Evolutionary conservation across 495 filamentous ascomycete species (phyloP).

Genomic region (Aspergillus bridgeri): DNA sequence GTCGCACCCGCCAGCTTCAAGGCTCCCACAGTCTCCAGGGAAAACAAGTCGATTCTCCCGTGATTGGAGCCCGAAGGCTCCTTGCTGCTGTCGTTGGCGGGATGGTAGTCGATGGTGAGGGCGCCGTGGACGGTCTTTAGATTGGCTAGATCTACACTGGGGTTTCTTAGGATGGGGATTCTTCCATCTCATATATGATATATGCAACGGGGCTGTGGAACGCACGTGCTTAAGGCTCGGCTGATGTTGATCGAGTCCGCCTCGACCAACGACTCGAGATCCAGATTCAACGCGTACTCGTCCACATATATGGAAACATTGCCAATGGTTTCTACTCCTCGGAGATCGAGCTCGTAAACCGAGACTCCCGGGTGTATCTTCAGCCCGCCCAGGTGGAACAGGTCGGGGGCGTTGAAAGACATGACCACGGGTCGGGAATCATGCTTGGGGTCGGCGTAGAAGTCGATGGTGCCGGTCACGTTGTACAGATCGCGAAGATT

Average conservation of each 20-base stretch:
- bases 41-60: background rate
- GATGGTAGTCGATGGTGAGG: background rate
- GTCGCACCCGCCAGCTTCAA: background rate
- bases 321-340: background rate
- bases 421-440: background rate
- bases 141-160: background rate
- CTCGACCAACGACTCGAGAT: background rate
- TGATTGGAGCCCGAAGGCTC: background rate
- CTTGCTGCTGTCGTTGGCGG: background rate
- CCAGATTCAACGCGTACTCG: background rate
- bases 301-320: background rate
- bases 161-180: background rate
- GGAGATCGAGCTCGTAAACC: background rate
- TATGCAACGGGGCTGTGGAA: background rate
- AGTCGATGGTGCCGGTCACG: background rate
- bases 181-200: background rate
- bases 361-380: background rate
- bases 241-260: background rate
- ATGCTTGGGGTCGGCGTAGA: background rate
- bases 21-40: background rate
- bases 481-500: background rate
- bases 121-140: background rate
- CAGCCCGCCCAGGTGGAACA: background rate
- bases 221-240: background rate
- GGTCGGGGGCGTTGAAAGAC: background rate